phyloP scores from a whole-genome alignment of 441 rosid genomes.

The Codiaeum variegatum region DNA sequence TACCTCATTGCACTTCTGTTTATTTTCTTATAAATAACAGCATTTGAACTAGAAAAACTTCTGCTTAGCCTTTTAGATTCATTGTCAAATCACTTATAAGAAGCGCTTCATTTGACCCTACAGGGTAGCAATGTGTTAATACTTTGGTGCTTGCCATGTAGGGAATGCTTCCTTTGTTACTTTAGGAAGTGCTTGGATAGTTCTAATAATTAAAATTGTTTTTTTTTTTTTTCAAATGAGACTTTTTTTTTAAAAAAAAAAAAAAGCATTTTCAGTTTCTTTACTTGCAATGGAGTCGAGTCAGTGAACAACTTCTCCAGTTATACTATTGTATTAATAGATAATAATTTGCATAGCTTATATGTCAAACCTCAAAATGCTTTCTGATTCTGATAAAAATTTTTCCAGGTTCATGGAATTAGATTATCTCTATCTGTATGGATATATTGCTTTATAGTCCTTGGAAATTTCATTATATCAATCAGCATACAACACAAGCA shows the following conservation, averaged over 20 bases:
- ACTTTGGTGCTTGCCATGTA: not conserved
- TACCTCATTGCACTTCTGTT: not conserved
- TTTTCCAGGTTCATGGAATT: constrained; percentile 30
- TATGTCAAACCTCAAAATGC: not conserved
- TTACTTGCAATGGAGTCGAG: not conserved
- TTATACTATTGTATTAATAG: no score
- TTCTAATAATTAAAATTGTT: not conserved
- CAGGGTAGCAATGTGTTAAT: not conserved
- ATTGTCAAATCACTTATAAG: not conserved
- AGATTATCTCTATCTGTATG: constrained; percentile 3
- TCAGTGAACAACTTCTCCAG: no score
- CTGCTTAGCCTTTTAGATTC: not conserved
- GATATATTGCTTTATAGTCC: constrained; percentile 17
- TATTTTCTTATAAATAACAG: not conserved
- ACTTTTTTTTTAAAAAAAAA: no score
- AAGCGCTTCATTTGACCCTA: not conserved
- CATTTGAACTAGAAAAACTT: not conserved
- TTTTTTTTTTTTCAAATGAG: not conserved
- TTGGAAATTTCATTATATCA: constrained; percentile 25
- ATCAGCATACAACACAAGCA: not conserved
- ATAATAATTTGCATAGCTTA: not conserved
- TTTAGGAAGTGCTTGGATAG: no score
- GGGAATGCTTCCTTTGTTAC: not conserved
- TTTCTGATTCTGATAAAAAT: not conserved
- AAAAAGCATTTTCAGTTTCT: no score